Conservation (phyloP, 75 land plant genomes). For the Picea sitchensis region DNA sequence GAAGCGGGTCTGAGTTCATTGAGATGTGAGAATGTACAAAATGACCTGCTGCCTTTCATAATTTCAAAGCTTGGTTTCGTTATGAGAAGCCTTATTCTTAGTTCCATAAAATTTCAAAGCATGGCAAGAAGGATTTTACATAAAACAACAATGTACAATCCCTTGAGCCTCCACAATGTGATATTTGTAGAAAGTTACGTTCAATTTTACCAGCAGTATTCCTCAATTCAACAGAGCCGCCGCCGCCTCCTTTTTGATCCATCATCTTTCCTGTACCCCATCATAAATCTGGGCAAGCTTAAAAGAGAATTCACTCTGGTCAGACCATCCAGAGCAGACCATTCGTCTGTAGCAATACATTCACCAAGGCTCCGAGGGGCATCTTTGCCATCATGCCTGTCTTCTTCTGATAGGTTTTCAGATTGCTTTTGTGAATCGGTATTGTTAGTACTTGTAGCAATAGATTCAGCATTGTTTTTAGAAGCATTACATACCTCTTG, state of each 20-base stretch:
- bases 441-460: neutral
- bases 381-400: constrained; percentile 1
- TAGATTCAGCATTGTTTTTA: neutral
- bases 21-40: too few relatives aligned
- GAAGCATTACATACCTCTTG: neutral
- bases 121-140: neutral
- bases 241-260: neutral
- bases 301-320: constrained; percentile 80
- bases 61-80: too few relatives aligned
- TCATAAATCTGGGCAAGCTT: constrained; percentile 69
- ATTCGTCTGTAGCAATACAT: constrained; percentile 35
- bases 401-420: neutral
- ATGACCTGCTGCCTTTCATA: too few relatives aligned
- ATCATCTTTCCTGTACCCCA: constrained; percentile 16
- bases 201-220: neutral
- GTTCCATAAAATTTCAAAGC: neutral
- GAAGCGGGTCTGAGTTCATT: too few relatives aligned
- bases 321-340: constrained; percentile 94
- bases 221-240: neutral
- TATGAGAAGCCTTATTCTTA: neutral
- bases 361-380: neutral
- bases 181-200: too few relatives aligned
- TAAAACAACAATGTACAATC: too few relatives aligned
- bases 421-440: neutral
- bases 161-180: too few relatives aligned